phyloP scores from a whole-genome alignment of 192 early-diverging fungal species.

The Backusella mclennaniae region DNA sequence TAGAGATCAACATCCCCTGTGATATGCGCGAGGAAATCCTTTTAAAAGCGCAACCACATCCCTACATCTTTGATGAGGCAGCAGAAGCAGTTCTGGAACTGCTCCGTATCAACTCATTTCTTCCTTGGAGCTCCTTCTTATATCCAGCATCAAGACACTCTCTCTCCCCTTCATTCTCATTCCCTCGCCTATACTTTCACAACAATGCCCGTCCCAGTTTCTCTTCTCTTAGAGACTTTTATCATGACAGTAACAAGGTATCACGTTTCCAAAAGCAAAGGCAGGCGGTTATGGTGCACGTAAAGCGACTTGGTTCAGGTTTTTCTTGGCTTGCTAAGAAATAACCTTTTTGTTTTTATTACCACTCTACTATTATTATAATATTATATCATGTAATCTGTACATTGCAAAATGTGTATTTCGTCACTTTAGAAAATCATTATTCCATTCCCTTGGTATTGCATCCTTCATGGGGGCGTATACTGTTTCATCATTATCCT shows the following conservation, averaged over 20 bases:
- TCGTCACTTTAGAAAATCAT: conserved; percentile 3
- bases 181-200: not conserved
- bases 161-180: not conserved
- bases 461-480: not conserved
- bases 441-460: not conserved
- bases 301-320: not conserved
- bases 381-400: not conserved
- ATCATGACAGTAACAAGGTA: not conserved
- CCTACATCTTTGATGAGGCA: conserved; percentile 21
- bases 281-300: not conserved
- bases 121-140: conserved; percentile 21
- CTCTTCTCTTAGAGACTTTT: not conserved
- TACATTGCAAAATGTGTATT: not conserved
- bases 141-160: conserved; percentile 2
- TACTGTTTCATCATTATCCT: not conserved
- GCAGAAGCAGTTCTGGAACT: conserved; percentile 25
- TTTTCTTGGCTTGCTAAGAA: conserved; percentile 10
- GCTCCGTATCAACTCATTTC: conserved; percentile 32
- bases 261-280: not conserved
- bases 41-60: conserved; percentile 15
- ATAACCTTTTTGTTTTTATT: not conserved
- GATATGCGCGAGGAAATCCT: conserved; percentile 31
- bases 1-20: conserved; percentile 36
- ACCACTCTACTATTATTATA: not conserved
- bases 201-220: not conserved